Evolutionary conservation across 1,284 basidiomycete genomes (phyloP), one percentile per base, ranked within the genome.

Genomic region (Boletus subluridellus): DNA sequence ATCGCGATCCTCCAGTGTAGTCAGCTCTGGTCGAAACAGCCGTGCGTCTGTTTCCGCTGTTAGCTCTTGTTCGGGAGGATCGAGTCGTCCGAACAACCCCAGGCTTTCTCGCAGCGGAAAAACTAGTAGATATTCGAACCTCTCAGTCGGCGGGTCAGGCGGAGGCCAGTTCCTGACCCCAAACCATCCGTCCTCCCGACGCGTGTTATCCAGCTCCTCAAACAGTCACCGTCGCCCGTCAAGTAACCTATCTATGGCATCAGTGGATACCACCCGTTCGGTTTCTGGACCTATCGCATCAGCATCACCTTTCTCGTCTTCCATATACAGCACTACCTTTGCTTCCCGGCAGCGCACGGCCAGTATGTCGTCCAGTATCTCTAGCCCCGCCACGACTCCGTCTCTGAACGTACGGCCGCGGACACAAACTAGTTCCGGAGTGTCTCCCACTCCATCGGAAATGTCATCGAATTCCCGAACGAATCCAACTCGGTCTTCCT

Each of bases 271-370:
- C 52, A 67, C 55, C 42, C 75, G 74, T 42, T 68, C 67, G 14
- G 66, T 76, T 54, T 75, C 73, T 44, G 75, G 75, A 34, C 73
- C 75, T 21, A 64, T 69, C 41, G 28, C 55, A n/a, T 66, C 72
- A n/a, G 49, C 65, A 30, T 70, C 65, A 32, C 61, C 66, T 47
- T 61, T 70, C 71, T 73, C 72, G 30, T 70, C 77, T 9, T 71
- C 82, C 17, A 57, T 89, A 37, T 80, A 82, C 61, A 77, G 77
- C 24, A 80, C 90, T 2, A 92, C 90, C 4, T 91, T 85, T 70
- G 81, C 90, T 41, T 92, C 90, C n/a, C 82, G 90, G 35, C 90
- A 92, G 66, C 80, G 90, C 32, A 90, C 89, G 21, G 74, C 78
- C 39, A 91, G 90, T 67, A 70, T 87, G 46, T 79, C 82, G 0